Percentiles rank a stretch among this genome's conserved stretches.
phyloP scores from a whole-genome alignment of 257 asterid species.

The Gardenia jasminoides region DNA sequence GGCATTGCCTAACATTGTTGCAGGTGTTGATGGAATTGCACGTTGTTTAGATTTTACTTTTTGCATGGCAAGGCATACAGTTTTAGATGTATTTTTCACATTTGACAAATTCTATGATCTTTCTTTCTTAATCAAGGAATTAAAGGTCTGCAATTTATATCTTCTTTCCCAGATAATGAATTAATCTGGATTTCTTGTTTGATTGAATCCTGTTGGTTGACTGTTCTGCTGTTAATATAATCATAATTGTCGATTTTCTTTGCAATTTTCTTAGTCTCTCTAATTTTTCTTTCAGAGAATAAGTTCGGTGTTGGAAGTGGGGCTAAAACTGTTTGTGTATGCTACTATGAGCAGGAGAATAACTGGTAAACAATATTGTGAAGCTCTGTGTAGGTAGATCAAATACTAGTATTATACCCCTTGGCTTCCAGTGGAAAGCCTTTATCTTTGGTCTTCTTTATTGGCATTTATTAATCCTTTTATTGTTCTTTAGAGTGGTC shows the following conservation, averaged over 20 bases:
- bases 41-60: neutral
- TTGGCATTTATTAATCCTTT: neutral
- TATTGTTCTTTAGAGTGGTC: neutral
- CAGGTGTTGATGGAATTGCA: neutral
- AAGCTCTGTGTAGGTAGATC: neutral
- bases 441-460: neutral
- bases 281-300: slow-evolving; percentile 58
- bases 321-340: slow-evolving; percentile 96
- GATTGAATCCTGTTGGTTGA: neutral
- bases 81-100: neutral
- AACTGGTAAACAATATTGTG: slow-evolving; percentile 62
- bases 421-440: neutral
- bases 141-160: neutral
- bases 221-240: neutral
- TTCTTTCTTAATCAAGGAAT: neutral
- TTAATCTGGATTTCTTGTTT: neutral
- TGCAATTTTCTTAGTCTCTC: neutral
- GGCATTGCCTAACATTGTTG: neutral
- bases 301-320: slow-evolving; percentile 99
- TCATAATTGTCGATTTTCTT: neutral
- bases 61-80: neutral
- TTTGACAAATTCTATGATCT: neutral
- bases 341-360: slow-evolving; percentile 99
- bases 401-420: neutral
- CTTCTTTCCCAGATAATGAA: neutral